Base-by-base conservation (phyloP, 768 basidiomycete species). In the Tylopilus sp. region DNA sequence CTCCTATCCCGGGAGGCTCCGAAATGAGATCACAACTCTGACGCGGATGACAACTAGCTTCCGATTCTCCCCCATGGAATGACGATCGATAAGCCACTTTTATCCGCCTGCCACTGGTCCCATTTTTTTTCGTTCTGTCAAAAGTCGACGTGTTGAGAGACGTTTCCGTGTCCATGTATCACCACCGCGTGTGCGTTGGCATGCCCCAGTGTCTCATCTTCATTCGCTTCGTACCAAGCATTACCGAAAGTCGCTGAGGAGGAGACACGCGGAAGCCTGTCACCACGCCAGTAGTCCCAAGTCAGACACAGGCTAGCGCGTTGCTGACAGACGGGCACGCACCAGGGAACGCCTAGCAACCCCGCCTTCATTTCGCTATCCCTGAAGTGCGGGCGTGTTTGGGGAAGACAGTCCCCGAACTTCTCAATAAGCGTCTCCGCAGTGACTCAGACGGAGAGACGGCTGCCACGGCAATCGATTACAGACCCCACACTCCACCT, bases 1-100 rank as follows among this genome's bases (percentile, higher is more conserved):
- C 48, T 16, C n/a, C 8, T 14, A 16, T 45, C 14, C 54, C 54
- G 59, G 10, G 34, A 14, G 0, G 21, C 6, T 34, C 58, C 59
- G 57, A 48, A 25, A n/a, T 41, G 40, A 33, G 16, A 14, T 9
- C 14, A 13, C 31, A 26, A 17, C 24, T 13, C 41, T 16, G 41
- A 9, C 16, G 25, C 1, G n/a, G n/a, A 19, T 11, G 44, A 45
- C 25, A 13, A n/a, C 19, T 26, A 16, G 10, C 28, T 33, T 30
- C 19, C 3, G 22, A 19, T 2, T 21, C 21, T 26, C 12, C 16
- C 12, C 21, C 19, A 31, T 9, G n/a, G 28, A 42, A 19, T 9
- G 14, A 11, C 9, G 9, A 26, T 44, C 36, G 22, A 42, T 13
- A 28, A 22, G 28, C 22, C 17, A 25, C 26, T 29, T 16, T 13